Conservation (phyloP, 2,329 filamentous ascomycete species). For the Neonectria hederae region DNA sequence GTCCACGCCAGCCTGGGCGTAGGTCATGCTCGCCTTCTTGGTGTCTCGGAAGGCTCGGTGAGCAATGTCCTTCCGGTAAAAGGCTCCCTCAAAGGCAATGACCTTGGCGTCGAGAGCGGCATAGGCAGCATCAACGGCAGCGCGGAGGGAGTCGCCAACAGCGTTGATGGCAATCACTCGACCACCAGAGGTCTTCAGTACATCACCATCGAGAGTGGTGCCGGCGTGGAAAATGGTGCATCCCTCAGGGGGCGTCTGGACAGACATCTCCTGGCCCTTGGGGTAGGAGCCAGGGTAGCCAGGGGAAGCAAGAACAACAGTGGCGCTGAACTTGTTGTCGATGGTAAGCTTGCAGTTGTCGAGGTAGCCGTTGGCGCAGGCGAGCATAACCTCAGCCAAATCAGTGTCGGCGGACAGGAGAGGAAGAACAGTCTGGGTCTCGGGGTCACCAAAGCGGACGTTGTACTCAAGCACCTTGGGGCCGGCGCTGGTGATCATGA, state of each 20-base stretch:
- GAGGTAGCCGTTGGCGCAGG: slow-evolving; percentile 80
- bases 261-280: slow-evolving; percentile 74
- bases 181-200: slow-evolving; percentile 82
- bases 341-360: slow-evolving; percentile 75
- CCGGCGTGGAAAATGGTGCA: slow-evolving; percentile 91
- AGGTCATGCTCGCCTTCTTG: slow-evolving; percentile 74
- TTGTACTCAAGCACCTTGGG: slow-evolving; percentile 93
- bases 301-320: slow-evolving; percentile 91
- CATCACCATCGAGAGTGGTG: slow-evolving; percentile 70
- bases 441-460: slow-evolving; percentile 90
- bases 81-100: slow-evolving; percentile 88
- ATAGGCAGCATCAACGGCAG: slow-evolving; percentile 90
- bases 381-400: slow-evolving; percentile 87
- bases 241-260: slow-evolving; percentile 56
- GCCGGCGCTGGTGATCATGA: slow-evolving; percentile 88
- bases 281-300: slow-evolving; percentile 89
- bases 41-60: slow-evolving; percentile 71
- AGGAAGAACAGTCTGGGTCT: slow-evolving; percentile 86
- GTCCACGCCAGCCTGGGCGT: slow-evolving; percentile 91
- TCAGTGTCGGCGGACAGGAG: slow-evolving; percentile 82
- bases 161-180: slow-evolving; percentile 95
- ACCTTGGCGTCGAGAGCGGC: slow-evolving; percentile 72
- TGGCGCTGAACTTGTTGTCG: slow-evolving; percentile 78
- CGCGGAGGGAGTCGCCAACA: slow-evolving; percentile 74
- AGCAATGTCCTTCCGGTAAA: slow-evolving; percentile 93